Evolutionary conservation across 2,329 filamentous ascomycete genomes (phyloP), one percentile per base, ranked within the genome.

Genomic region (Colletotrichum phormii): DNA sequence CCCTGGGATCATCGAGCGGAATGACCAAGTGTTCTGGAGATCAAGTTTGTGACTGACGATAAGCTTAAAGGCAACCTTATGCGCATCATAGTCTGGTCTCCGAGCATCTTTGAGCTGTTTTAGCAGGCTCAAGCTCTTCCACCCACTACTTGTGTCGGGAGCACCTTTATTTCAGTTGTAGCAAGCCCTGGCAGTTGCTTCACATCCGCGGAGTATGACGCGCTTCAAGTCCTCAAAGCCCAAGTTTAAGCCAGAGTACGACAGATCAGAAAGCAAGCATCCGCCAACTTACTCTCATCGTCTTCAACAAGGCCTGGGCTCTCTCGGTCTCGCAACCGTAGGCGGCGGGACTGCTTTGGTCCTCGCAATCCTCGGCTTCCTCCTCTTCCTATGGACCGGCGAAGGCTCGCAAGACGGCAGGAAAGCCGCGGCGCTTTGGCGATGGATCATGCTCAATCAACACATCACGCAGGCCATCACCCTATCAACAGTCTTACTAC

Each of bases 391-490:
- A 4, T 78, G 76, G 77, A 22, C 57, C 11, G 75, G 75, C 24
- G 72, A 76, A 33, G 75, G 73, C 2, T 33, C 54, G 4, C 64
- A 63, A 5, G 75, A 67, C 12, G 74, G 74, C 2, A 72, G 67
- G n/a, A 24, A 58, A 8, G 74, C 75, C 3, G 51, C 76, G 0
- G 11, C 29, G 0, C 49, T 71, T 1, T 78, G 77, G 77, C 72
- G 77, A 15, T 72, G 63, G 62, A 65, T 78, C 31, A 73, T 76
- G n/a, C 63, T 77, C 13, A 63, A 53, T 15, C 71, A 73, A 13
- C 62, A 69, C 55, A 57, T 75, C n/a, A 73, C 74, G 2, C 75
- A 76, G 46, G 74, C 76, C 18, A 66, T 76, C 55, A 78, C 77
- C 12, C 24, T 77, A 4, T 67, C 73, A 6, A 75, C 77, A 0